Percentiles rank a stretch among this genome's conserved stretches.
Conservation (phyloP, 1,284 basidiomycete species). For the Leccinum discolor region DNA sequence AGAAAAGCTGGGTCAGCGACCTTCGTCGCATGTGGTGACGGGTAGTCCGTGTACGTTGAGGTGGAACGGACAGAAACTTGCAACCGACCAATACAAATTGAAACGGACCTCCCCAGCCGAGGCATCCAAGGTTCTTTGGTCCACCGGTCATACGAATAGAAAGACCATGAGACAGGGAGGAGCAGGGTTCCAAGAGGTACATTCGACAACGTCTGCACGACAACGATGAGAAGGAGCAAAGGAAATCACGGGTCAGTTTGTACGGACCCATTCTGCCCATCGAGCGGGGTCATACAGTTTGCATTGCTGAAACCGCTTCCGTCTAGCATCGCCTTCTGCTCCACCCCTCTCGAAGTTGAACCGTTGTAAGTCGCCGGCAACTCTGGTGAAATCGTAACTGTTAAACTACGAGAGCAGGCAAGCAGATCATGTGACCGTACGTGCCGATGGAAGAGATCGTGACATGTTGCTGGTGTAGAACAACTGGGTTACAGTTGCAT, state of each 20-base stretch:
- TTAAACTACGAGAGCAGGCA: neutral
- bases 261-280: constrained; percentile 54
- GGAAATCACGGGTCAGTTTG: neutral
- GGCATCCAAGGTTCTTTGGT: constrained; percentile 89
- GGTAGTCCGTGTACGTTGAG: constrained; percentile 71
- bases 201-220: constrained; percentile 88
- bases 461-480: constrained; percentile 92
- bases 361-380: constrained; percentile 96
- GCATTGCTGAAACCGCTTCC: constrained; percentile 92
- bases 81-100: neutral
- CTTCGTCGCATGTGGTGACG: constrained; percentile 24
- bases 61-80: constrained; percentile 72
- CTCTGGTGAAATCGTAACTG: constrained; percentile 89
- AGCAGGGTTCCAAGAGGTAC: constrained; percentile 93
- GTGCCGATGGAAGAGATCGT: constrained; percentile 73
- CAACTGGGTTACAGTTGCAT: constrained; percentile 84
- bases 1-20: too few relatives aligned
- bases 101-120: constrained; percentile 82
- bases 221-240: constrained; percentile 16
- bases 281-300: constrained; percentile 83
- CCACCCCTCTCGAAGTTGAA: constrained; percentile 94
- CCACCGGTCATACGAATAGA: constrained; percentile 97
- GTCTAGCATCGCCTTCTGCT: constrained; percentile 82
- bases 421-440: constrained; percentile 20
- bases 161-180: constrained; percentile 86